Base-by-base conservation (phyloP, 768 basidiomycete species). In the Trametopsis cervina region DNA sequence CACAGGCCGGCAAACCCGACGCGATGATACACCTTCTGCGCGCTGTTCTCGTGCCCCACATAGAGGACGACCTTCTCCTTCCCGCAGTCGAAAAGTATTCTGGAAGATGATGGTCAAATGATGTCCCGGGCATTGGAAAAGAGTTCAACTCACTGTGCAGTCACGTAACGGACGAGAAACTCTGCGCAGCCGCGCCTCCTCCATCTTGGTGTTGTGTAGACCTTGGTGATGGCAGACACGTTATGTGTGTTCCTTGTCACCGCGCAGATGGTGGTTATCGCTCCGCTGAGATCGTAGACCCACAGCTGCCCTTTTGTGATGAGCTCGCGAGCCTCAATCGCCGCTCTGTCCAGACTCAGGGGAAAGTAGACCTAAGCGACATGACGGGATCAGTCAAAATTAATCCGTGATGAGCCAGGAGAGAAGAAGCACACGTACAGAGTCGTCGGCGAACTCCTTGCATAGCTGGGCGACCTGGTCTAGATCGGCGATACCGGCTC, bases 151-250 rank as follows among this genome's bases (percentile, higher is more conserved):
- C 42, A 76, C 75, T 60, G 63, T 13, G 56, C 59, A 40, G 73
- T 73, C 21, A 78, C 75, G 49, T 62, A 60, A 21, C 71, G 66
- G 13, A 81, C 80, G 29, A 81, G 60, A 39, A 66, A 66, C 58
- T 76, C 74, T 13, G 78, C 80, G 56, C 71, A 73, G 4, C 80
- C 74, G 26, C 58, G 60, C 11, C 71, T 63, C 47, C 77, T 61
- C 67, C 68, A 76, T 21, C 57, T 55, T 0, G 69, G 66, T 25
- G 69, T 67, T 17, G 78, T 81, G 57, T 74, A 77, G 1, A 80
- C 78, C 59, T 80, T 81, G 6, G 78, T 77, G 54, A 80, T 77
- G 2, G 75, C 76, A 12, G 74, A 71, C 20, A 78, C 73, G 10
- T 63, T 65, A 47, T 66, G 59, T 11, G 73, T 75, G 43, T 67